Base-by-base conservation (phyloP, 306 rosid genomes). In the Vigna trinervia region DNA sequence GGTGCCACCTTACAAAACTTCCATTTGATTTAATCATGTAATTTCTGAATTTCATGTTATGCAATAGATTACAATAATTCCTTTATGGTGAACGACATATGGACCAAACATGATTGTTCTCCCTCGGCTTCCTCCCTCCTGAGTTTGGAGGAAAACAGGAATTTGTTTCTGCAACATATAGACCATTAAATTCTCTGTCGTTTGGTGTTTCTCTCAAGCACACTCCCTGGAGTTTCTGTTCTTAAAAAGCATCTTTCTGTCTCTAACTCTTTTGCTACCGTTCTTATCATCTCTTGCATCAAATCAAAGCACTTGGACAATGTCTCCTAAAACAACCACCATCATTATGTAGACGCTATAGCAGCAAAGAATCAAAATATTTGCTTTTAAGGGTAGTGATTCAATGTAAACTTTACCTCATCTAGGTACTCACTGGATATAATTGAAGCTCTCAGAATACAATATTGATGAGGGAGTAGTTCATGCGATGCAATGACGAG, bases 401-500 rank as follows among this genome's bases (percentile, higher is more conserved):
- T 56, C 36, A 83, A 17, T 57, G 19, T 20, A 8, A 51, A 59
- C 89, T 83, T 41, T 80, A 92, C 97, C 82, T 59, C 70, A 12
- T 90, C 76, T 72, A 92, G 38, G 62, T 84, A 67, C 80, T 75
- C 83, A 75, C 87, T 80, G 62, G 89, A 74, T 36, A 81, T 80
- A 67, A 88, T 61, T 38, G 90, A 74, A 75, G 80, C 84, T 74
- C 85, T 81, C 12, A 86, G 19, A 34, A 66, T n/a, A 69, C 86
- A 26, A 75, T 60, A 87, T 81, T 84, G 85, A 71, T 26, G 48
- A 1, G 86, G 89, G 53, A 69, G 63, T 56, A 87, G 82, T 71
- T 88, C 89, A 14, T 69, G 65, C 46, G 84, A 85, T 22, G 93
- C 90, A 66, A 41, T 79, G 38, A 90, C 77, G 8, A 90, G 81